Conservation (phyloP, 805 yeast species). For the Pichia nakasei region DNA sequence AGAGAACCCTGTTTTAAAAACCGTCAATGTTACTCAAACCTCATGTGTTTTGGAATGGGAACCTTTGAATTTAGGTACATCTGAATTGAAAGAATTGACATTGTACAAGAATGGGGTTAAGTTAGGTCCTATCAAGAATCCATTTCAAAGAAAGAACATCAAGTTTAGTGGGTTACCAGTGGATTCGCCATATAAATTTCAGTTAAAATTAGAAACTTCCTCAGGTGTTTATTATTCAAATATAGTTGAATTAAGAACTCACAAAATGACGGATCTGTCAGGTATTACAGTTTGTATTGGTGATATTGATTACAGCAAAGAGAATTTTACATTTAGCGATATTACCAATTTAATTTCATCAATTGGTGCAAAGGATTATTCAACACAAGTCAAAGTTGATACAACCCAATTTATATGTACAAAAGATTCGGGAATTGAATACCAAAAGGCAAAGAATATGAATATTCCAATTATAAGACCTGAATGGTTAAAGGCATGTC, state of each 20-base stretch:
- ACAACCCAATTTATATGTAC: slow-evolving; percentile 92
- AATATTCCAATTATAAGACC: slow-evolving; percentile 94
- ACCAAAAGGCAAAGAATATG: slow-evolving; percentile 67
- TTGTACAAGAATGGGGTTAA: slow-evolving; percentile 68
- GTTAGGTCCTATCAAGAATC: slow-evolving; percentile 77
- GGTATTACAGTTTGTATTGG: slow-evolving; percentile 93
- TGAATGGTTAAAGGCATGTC: slow-evolving; percentile 95
- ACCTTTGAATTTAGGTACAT: slow-evolving; percentile 70
- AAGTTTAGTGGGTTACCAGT: slow-evolving; percentile 88
- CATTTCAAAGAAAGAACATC: slow-evolving; percentile 67
- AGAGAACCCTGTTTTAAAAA: slow-evolving; percentile 53
- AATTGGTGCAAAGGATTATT: slow-evolving; percentile 82
- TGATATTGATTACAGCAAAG: slow-evolving; percentile 47
- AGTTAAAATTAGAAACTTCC: slow-evolving; percentile 73
- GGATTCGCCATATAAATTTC: slow-evolving; percentile 73
- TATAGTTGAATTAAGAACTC: slow-evolving; percentile 64
- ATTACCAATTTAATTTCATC: slow-evolving; percentile 50
- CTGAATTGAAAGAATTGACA: slow-evolving; percentile 65
- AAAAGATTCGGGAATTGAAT: slow-evolving; percentile 52
- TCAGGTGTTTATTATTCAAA: slow-evolving; percentile 81
- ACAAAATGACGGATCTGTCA: slow-evolving; percentile 89
- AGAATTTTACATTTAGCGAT: slow-evolving; percentile 44
- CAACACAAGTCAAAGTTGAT: slow-evolving; percentile 67
- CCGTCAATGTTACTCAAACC: slow-evolving; percentile 84
- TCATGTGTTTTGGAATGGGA: slow-evolving; percentile 96